Evolutionary conservation across 192 early-diverging fungal genomes (phyloP).

Genomic region (Pilaira anomala): DNA sequence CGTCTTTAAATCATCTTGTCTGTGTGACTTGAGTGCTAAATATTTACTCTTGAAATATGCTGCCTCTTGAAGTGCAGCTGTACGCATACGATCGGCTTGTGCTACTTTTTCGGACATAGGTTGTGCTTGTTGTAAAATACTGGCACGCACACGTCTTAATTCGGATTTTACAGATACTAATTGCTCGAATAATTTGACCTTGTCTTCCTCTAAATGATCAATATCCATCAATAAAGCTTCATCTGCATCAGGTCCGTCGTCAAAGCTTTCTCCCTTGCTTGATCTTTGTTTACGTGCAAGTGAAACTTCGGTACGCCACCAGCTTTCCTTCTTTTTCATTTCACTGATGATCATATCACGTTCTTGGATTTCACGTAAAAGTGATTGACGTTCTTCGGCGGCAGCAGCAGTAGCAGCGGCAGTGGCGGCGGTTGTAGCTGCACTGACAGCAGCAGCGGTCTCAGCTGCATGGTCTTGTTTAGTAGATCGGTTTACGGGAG

Average conservation of each 20-base stretch:
- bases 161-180: constrained; percentile 55
- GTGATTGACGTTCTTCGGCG: constrained; percentile 11
- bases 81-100: constrained; percentile 50
- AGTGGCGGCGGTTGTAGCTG: background rate
- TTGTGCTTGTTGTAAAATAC: constrained; percentile 53
- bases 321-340: constrained; percentile 43
- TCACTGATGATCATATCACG: constrained; percentile 35
- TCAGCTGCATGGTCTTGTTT: too few relatives aligned
- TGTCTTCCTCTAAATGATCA: constrained; percentile 45
- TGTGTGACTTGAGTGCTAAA: constrained; percentile 41
- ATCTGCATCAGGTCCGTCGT: constrained; percentile 27
- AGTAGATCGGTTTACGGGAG: background rate
- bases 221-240: constrained; percentile 31
- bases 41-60: constrained; percentile 57
- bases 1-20: constrained; percentile 33
- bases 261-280: constrained; percentile 11
- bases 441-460: background rate
- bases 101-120: constrained; percentile 48
- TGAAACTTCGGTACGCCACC: constrained; percentile 42
- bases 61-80: constrained; percentile 58
- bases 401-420: background rate
- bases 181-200: constrained; percentile 47
- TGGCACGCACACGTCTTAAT: constrained; percentile 43
- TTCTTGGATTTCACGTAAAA: constrained; percentile 37
- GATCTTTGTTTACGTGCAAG: constrained; percentile 31